These are phyloP conservation scores for Gossypium stocksii DNA, from an alignment of 345 rosid genomes.

Conservation along the genomic window DNA sequence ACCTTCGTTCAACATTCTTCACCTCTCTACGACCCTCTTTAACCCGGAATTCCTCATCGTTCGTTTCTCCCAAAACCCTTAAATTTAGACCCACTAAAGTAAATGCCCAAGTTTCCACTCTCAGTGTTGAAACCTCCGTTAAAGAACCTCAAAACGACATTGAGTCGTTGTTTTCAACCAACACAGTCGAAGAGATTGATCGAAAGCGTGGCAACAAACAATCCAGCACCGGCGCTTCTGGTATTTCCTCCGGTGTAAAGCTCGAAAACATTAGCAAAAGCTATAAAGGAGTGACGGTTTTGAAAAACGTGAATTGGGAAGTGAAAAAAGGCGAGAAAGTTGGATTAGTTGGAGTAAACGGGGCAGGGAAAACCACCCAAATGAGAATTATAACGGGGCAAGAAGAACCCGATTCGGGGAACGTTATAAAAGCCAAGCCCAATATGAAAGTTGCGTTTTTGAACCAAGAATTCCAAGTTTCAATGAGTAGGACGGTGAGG, in stretches of 20 bases:
- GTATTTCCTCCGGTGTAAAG: slow-evolving; percentile 78
- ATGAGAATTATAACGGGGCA: slow-evolving; percentile 78
- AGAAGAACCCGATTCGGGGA: slow-evolving; percentile 88
- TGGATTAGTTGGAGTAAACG: slow-evolving; percentile 87
- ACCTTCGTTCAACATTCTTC: slow-evolving; percentile 59
- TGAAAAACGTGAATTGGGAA: slow-evolving; percentile 83
- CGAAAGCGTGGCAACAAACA: slow-evolving; percentile 34
- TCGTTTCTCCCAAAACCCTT: slow-evolving; percentile 20
- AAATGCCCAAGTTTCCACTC: slow-evolving; percentile 43
- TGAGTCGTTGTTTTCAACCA: slow-evolving; percentile 62
- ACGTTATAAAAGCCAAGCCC: slow-evolving; percentile 66
- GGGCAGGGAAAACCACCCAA: slow-evolving; percentile 97
- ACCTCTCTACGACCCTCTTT: slow-evolving; percentile 37
- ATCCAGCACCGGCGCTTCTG: slow-evolving; percentile 55
- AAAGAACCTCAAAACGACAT: slow-evolving; percentile 46
- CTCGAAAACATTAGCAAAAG: slow-evolving; percentile 75
- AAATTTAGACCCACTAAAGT: slow-evolving; percentile 26
- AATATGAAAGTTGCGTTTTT: slow-evolving; percentile 74
- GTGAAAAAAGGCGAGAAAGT: slow-evolving; percentile 89
- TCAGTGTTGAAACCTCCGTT: slow-evolving; percentile 48
- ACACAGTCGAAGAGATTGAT: slow-evolving; percentile 28
- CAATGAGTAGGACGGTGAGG: slow-evolving; percentile 74
- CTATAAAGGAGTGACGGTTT: slow-evolving; percentile 77
- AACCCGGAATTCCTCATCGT: slow-evolving; percentile 12
- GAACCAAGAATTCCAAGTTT: slow-evolving; percentile 93